A percentile compares a stretch with the other conserved stretches of the same genome.
These are phyloP conservation scores for Murraya koenigii DNA, from an alignment of 345 rosid species.

Conservation along the genomic window DNA sequence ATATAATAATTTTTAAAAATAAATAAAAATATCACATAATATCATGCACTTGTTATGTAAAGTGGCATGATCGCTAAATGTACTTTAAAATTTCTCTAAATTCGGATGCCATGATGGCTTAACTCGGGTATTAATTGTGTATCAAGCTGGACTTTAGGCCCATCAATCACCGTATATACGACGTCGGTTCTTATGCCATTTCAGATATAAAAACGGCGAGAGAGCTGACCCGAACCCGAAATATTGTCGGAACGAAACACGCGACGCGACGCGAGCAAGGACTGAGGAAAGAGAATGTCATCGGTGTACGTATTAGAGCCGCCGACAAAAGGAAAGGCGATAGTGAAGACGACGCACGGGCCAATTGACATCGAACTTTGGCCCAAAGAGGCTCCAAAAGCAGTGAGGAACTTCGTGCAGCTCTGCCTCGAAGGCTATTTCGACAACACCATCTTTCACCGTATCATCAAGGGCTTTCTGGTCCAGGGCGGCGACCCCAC, in stretches of 20 bases:
- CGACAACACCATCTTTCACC: slow-evolving; percentile 85
- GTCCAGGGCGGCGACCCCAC: slow-evolving; percentile 93
- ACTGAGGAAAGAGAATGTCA: slow-evolving; percentile 51
- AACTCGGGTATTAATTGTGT: no score
- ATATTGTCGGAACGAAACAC: not conserved
- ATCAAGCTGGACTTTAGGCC: not conserved
- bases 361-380: slow-evolving; percentile 90
- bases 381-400: slow-evolving; percentile 96
- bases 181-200: not conserved
- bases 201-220: not conserved
- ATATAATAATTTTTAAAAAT: no score
- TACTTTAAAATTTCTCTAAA: no score
- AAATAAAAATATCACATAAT: no score
- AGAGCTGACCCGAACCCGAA: not conserved
- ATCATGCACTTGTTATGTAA: no score
- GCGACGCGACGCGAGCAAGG: not conserved
- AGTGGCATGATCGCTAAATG: no score
- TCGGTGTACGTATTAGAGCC: slow-evolving; percentile 86
- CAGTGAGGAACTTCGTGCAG: slow-evolving; percentile 89
- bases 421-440: slow-evolving; percentile 92
- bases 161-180: not conserved
- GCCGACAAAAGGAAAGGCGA: slow-evolving; percentile 89
- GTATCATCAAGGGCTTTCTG: slow-evolving; percentile 84
- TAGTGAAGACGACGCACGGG: slow-evolving; percentile 77
- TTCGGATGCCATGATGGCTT: no score